Evolutionary conservation across 2,329 filamentous ascomycete species (phyloP), one percentile per base, ranked within the genome.

Genomic region (Exutisphaerella laricina): DNA sequence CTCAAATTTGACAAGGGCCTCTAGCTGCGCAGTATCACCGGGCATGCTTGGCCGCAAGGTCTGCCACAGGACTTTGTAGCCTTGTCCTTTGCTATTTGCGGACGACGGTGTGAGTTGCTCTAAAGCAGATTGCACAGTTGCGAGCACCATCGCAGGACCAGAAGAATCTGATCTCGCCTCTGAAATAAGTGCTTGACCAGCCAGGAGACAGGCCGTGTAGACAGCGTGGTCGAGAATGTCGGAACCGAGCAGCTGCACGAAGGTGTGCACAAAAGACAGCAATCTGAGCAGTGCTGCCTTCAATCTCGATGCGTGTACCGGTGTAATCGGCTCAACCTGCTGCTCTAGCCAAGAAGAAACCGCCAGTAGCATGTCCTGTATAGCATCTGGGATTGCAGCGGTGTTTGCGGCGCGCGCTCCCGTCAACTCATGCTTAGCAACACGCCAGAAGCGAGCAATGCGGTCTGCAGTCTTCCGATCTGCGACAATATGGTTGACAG

Each of bases 21-120:
- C 47, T 4, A 75, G 53, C 13, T 68, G 63, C 8, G 56, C 46
- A 20, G 61, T 49, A 7, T 59, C 66, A 8, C 57, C 57, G 2
- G 76, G 68, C 3, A 73, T 75, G 8, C 58, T 58, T 22, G 88
- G 86, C 40, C 84, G 78, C 57, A 94, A 77, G 1, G 70, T 58
- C 30, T 78, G 76, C 90, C 89, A 64, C 13, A 64, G 25, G 13
- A 51, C 35, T 2, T 50, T 45, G 34, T 53, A 57, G 18, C 49
- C 57, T 20, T 45, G 37, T 21, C 56, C 54, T 23, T 28, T 39
- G 23, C 35, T 30, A 9, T 39, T 34, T 14, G 43, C 29, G 10
- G 51, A 35, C 5, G 43, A 36, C 8, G 44, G 17, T 4, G 30
- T 33, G n/a, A 33, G 14, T n/a, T 18, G 33, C 20, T 36, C 38